Percentiles rank a stretch among this genome's conserved stretches.
These are phyloP conservation scores for Metschnikowia matae DNA, from an alignment of 805 yeast species.

Conservation along the genomic window DNA sequence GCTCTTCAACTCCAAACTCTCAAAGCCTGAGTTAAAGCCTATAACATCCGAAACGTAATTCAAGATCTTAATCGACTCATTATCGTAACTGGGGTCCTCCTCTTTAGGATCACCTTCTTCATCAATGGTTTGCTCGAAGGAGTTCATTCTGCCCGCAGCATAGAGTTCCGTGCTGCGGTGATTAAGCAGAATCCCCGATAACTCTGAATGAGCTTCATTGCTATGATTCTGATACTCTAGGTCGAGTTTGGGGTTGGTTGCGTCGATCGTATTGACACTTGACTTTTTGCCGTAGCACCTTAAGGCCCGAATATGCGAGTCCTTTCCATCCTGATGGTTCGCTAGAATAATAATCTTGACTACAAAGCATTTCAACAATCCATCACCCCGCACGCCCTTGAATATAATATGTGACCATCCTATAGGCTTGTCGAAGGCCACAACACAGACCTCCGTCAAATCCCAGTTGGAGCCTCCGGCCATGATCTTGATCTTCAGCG, in stretches of 20 bases:
- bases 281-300: slow-evolving; percentile 47
- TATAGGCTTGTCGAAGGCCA: slow-evolving; percentile 57
- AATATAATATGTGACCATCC: slow-evolving; percentile 77
- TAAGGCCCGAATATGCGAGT: slow-evolving; percentile 80
- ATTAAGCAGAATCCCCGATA: slow-evolving; percentile 15
- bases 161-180: slow-evolving; percentile 3
- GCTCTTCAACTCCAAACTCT: slow-evolving; percentile 34
- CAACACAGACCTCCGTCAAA: slow-evolving; percentile 58
- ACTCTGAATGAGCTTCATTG: slow-evolving; percentile 2
- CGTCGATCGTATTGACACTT: slow-evolving; percentile 6
- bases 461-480: slow-evolving; percentile 81
- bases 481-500: slow-evolving; percentile 56
- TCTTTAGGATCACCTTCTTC: slow-evolving; percentile 9
- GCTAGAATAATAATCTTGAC: slow-evolving; percentile 59
- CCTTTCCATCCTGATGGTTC: slow-evolving; percentile 95
- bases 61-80: slow-evolving; percentile 24
- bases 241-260: neutral
- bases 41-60: slow-evolving; percentile 35
- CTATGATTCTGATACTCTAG: neutral
- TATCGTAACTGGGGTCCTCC: slow-evolving; percentile 13
- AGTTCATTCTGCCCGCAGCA: slow-evolving; percentile 2
- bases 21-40: slow-evolving; percentile 42
- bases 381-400: slow-evolving; percentile 49
- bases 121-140: slow-evolving; percentile 6
- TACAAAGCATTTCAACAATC: slow-evolving; percentile 61